These are phyloP conservation scores for Mycocalia duriaeana DNA, from an alignment of 1,284 basidiomycete genomes.

Conservation along the genomic window DNA sequence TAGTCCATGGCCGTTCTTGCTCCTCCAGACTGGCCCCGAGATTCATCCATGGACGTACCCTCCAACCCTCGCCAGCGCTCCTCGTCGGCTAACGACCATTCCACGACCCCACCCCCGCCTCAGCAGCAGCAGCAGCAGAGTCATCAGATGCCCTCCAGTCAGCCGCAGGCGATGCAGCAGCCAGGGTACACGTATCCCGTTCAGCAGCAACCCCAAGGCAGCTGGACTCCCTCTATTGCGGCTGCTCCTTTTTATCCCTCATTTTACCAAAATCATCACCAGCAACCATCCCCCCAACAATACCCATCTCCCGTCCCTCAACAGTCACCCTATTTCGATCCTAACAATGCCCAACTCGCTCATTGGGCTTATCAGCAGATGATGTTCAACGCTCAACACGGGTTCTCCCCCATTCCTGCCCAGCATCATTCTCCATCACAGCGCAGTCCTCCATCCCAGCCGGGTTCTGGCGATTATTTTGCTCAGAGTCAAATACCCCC, in stretches of 20 bases:
- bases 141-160: conserved; percentile 18
- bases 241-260: conserved; percentile 68
- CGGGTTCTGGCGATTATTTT: conserved; percentile 47
- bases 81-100: conserved; percentile 48
- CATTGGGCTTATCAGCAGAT: conserved; percentile 86
- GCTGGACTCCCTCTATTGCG: conserved; percentile 59
- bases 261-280: conserved; percentile 65
- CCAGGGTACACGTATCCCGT: conserved; percentile 35
- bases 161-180: conserved; percentile 22
- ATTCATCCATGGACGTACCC: conserved; percentile 55
- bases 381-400: conserved; percentile 70
- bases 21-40: conserved; percentile 66
- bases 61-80: conserved; percentile 48
- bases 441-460: conserved; percentile 30
- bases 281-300: conserved; percentile 41
- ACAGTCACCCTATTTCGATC: conserved; percentile 62
- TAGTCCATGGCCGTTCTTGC: conserved; percentile 74
- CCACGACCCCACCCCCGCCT: conserved; percentile 11
- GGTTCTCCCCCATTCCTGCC: conserved; percentile 32
- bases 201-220: conserved; percentile 50
- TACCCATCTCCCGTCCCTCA: conserved; percentile 40
- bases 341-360: conserved; percentile 67
- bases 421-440: conserved; percentile 33
- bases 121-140: conserved; percentile 9
- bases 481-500: conserved; percentile 44